Conservation (phyloP, 768 basidiomycete genomes). For the Russula compacta region DNA sequence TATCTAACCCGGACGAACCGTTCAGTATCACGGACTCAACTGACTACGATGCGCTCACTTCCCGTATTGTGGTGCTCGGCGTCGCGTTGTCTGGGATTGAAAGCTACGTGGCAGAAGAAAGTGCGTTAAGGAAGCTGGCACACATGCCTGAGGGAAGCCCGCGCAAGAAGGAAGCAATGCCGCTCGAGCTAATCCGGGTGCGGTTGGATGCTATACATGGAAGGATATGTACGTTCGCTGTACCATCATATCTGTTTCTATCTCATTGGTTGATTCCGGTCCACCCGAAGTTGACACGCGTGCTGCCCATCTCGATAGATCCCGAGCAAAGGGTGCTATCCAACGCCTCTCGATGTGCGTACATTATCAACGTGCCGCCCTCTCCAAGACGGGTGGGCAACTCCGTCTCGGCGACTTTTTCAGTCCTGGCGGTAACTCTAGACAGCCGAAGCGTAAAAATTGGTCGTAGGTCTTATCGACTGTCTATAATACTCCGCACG, state of each 20-base stretch:
- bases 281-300: constrained; percentile 51
- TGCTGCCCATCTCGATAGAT: constrained; percentile 67
- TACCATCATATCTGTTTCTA: neutral
- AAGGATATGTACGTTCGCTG: constrained; percentile 45
- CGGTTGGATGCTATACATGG: constrained; percentile 47
- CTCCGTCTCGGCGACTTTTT: constrained; percentile 8
- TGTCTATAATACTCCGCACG: neutral
- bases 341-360: constrained; percentile 57
- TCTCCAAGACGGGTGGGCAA: constrained; percentile 22
- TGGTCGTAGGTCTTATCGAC: neutral
- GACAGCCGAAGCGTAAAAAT: constrained; percentile 5
- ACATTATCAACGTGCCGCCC: constrained; percentile 45
- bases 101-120: constrained; percentile 45
- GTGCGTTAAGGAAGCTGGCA: neutral
- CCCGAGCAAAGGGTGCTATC: constrained; percentile 58
- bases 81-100: constrained; percentile 50
- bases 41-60: constrained; percentile 53
- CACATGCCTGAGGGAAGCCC: constrained; percentile 20
- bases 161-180: constrained; percentile 30
- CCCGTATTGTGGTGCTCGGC: constrained; percentile 47
- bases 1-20: constrained; percentile 36
- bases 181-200: constrained; percentile 40
- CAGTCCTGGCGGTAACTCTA: constrained; percentile 1
- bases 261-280: neutral
- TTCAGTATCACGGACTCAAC: constrained; percentile 24